Evolutionary conservation across 1,284 basidiomycete genomes (phyloP), one percentile per base, ranked within the genome.

Genomic region (Tilletiaria anomala): DNA sequence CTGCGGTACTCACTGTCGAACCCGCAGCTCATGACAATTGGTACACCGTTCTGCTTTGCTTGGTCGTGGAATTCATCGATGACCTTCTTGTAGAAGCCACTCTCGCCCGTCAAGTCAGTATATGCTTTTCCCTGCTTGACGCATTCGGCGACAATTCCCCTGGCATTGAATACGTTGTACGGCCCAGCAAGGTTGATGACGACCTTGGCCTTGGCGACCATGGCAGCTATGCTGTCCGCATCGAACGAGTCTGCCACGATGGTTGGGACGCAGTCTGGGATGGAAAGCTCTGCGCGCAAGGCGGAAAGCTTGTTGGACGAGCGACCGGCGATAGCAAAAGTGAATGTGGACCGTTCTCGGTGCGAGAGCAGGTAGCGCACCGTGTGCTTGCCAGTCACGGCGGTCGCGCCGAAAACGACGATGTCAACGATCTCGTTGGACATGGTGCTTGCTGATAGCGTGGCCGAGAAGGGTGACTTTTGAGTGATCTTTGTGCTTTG

Each of bases 21-120:
- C 0, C 79, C 82, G 45, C 76, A 80, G 3, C 75, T 71, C 10
- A 78, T 79, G 6, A 84, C 72, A 47, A 87, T 78, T 47, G 79
- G 73, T 1, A 81, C 70, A 15, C 75, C 73, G 0, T 76, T 79
- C 59, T 78, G 76, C 14, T 72, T 73, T 0, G 82, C 82, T 4
- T 72, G 57, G 52, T 74, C 78, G 66, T 84, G 78, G 54, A 73
- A 80, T 71, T 75, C 58, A 4, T 69, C 53, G 39, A 80, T 73
- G 43, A 79, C 73, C 22, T 73, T 69, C 35, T 56, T 68, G 24
- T 78, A 23, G 67, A 68, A 0, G 69, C 61, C 67, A 11, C 32
- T 33, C 31, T 81, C 80, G 24, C 76, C 72, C 29, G 45, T 44
- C 26, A 29, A 29, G n/a, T 29, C 26, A 29, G 26, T 29, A n/a